These are phyloP conservation scores for Aspergillus fumigatiaffinis DNA, from an alignment of 2,329 filamentous ascomycete genomes.

Conservation along the genomic window DNA sequence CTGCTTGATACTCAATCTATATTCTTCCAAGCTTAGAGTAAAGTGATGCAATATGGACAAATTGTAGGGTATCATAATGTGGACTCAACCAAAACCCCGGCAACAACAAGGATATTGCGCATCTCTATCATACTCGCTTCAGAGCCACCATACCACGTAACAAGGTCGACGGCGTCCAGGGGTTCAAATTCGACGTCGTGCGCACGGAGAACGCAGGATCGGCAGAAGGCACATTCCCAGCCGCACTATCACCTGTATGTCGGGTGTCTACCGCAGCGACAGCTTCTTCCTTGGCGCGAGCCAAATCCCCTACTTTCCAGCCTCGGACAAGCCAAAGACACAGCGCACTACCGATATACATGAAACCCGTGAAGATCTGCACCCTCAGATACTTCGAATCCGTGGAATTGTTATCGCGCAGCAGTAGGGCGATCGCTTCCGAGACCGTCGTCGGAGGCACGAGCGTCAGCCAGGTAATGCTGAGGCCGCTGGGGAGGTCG, in stretches of 20 bases:
- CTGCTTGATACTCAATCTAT: background rate
- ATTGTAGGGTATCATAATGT: background rate
- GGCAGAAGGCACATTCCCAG: background rate
- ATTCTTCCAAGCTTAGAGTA: background rate
- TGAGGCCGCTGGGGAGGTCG: conserved; percentile 55
- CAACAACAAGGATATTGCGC: background rate
- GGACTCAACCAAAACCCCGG: background rate
- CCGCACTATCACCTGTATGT: background rate
- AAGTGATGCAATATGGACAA: background rate
- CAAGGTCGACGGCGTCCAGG: conserved; percentile 28
- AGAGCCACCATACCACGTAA: conserved; percentile 28
- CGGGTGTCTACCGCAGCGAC: background rate
- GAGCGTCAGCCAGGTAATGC: conserved; percentile 57
- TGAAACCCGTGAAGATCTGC: conserved; percentile 56
- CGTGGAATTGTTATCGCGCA: conserved; percentile 40
- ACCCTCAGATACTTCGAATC: conserved; percentile 36
- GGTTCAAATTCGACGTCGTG: conserved; percentile 1
- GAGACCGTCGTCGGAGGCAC: conserved; percentile 48
- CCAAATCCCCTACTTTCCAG: conserved; percentile 38
- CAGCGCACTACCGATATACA: conserved; percentile 55
- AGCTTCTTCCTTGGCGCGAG: conserved; percentile 10
- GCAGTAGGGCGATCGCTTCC: conserved; percentile 57
- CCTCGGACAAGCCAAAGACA: conserved; percentile 42
- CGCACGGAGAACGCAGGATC: background rate
- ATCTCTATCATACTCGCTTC: conserved; percentile 24